These are phyloP conservation scores for Saccharomycopsis fodiens DNA, from an alignment of 805 yeast species.

Conservation along the genomic window DNA sequence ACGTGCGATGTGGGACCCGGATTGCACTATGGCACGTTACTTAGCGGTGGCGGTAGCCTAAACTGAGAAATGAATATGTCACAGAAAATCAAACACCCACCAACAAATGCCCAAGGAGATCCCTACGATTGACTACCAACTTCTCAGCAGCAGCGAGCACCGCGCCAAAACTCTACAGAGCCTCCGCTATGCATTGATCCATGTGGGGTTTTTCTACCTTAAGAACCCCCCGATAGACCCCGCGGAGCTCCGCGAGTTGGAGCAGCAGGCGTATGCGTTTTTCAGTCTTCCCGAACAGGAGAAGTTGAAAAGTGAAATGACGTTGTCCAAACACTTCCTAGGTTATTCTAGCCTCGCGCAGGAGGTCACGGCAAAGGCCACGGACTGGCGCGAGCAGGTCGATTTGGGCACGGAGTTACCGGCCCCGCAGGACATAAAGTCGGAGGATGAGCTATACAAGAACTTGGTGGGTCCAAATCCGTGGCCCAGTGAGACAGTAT, in stretches of 20 bases:
- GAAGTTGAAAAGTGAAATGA: constrained; percentile 39
- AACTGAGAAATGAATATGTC: too few species aligned
- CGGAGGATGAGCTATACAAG: constrained; percentile 32
- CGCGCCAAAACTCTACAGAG: not conserved
- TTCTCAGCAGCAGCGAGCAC: not conserved
- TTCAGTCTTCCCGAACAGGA: constrained; percentile 10
- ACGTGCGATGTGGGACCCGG: too few species aligned
- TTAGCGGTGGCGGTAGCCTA: too few species aligned
- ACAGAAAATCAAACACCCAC: too few species aligned
- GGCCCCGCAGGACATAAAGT: constrained; percentile 28
- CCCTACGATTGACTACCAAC: constrained; percentile 11
- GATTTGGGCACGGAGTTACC: constrained; percentile 50
- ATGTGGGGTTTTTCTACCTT: constrained; percentile 15
- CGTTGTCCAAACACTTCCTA: constrained; percentile 47
- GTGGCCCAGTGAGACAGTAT: constrained; percentile 38
- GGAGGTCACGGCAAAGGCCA: constrained; percentile 45
- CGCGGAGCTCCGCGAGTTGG: not conserved
- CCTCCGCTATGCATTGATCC: constrained; percentile 4
- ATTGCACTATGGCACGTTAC: not conserved
- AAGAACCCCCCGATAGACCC: constrained; percentile 4
- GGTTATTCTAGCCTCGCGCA: constrained; percentile 52
- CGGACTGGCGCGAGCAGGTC: constrained; percentile 57
- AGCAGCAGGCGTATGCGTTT: constrained; percentile 5
- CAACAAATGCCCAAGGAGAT: not conserved
- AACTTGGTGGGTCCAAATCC: constrained; percentile 51